phyloP scores from a whole-genome alignment of 139 green algal genomes.

The Chlamydomonas sp. region DNA sequence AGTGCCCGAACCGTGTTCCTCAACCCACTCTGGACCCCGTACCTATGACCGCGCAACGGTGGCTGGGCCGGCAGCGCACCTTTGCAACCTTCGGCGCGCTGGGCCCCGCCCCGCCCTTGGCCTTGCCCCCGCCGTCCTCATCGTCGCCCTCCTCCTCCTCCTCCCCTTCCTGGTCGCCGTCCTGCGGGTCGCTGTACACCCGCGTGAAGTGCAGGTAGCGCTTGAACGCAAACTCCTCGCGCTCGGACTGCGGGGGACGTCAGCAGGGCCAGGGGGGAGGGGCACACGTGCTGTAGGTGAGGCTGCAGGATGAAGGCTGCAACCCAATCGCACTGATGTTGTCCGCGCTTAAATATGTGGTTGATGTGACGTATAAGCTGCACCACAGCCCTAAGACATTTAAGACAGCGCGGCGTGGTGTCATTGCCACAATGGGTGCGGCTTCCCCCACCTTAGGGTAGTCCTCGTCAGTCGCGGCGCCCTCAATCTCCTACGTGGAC shows the following conservation, averaged over 20 bases:
- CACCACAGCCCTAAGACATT: neutral
- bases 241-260: constrained; percentile 33
- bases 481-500: constrained; percentile 20
- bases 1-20: no score
- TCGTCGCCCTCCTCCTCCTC: neutral
- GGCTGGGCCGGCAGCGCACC: neutral
- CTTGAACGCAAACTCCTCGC: constrained; percentile 66
- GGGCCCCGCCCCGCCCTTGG: neutral
- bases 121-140: neutral
- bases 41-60: neutral
- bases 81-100: neutral
- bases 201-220: constrained; percentile 74
- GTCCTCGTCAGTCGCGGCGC: constrained; percentile 38
- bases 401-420: neutral
- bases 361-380: no score
- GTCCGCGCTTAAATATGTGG: no score
- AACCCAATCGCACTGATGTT: no score
- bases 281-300: neutral
- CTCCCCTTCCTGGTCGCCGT: neutral
- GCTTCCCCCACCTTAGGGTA: constrained; percentile 1
- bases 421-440: neutral
- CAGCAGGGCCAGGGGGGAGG: neutral
- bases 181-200: constrained; percentile 67
- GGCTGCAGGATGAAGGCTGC: neutral
- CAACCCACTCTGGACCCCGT: neutral